Percentiles rank a stretch among this genome's conserved stretches.
These are phyloP conservation scores for Cytospora piceae DNA, from an alignment of 2,329 filamentous ascomycete genomes.

Conservation along the genomic window DNA sequence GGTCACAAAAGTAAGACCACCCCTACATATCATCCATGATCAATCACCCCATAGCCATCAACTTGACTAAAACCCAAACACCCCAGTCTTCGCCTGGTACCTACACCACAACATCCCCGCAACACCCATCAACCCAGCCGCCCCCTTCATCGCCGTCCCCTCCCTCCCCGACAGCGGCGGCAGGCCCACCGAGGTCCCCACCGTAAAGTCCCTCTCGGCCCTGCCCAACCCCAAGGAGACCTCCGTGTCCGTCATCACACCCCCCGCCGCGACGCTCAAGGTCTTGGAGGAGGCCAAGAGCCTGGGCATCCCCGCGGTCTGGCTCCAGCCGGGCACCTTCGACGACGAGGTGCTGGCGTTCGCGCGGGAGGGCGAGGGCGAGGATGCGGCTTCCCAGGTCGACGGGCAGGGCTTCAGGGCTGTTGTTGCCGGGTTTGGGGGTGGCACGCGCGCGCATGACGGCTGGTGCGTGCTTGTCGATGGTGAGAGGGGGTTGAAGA, in stretches of 20 bases:
- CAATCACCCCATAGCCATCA: neutral
- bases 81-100: slow-evolving; percentile 89
- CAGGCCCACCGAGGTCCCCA: slow-evolving; percentile 56
- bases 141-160: slow-evolving; percentile 64
- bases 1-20: slow-evolving; percentile 76
- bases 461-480: slow-evolving; percentile 91
- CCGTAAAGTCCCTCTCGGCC: slow-evolving; percentile 66
- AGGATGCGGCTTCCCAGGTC: slow-evolving; percentile 32
- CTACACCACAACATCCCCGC: slow-evolving; percentile 73
- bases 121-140: slow-evolving; percentile 80
- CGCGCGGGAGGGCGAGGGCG: slow-evolving; percentile 59
- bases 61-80: too few species aligned
- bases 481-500: slow-evolving; percentile 67
- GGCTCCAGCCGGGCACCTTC: slow-evolving; percentile 90
- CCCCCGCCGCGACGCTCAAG: slow-evolving; percentile 74
- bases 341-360: slow-evolving; percentile 74
- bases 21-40: too few species aligned
- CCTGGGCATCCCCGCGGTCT: slow-evolving; percentile 73
- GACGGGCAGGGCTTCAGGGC: slow-evolving; percentile 58
- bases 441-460: slow-evolving; percentile 59
- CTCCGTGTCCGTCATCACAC: slow-evolving; percentile 84
- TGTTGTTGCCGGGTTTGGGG: slow-evolving; percentile 69
- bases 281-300: slow-evolving; percentile 78
- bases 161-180: slow-evolving; percentile 37
- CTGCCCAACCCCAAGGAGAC: slow-evolving; percentile 71